These are phyloP conservation scores for Mycena leptocephala DNA, from an alignment of 768 basidiomycete genomes.

Conservation along the genomic window DNA sequence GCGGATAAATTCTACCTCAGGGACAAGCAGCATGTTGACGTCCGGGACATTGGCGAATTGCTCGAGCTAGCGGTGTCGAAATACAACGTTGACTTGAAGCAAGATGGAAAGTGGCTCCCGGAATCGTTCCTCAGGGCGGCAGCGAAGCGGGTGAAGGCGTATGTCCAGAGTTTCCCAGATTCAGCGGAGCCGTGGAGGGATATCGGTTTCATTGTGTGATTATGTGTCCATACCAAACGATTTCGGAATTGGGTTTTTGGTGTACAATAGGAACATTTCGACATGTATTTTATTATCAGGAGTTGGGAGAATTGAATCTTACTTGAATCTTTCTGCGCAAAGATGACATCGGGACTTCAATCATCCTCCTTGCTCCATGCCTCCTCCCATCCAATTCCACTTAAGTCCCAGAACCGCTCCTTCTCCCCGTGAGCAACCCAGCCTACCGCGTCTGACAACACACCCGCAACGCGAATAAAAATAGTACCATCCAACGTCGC, in stretches of 20 bases:
- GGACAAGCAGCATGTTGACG: constrained; percentile 58
- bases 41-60: constrained; percentile 58
- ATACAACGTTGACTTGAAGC: constrained; percentile 38
- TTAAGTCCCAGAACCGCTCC: constrained; percentile 67
- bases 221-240: too few relatives aligned
- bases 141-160: constrained; percentile 41
- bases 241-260: too few relatives aligned
- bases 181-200: constrained; percentile 36
- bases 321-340: neutral
- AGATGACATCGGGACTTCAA: neutral
- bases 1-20: constrained; percentile 50
- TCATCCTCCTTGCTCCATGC: constrained; percentile 57
- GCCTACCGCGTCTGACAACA: constrained; percentile 69
- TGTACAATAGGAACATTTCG: too few relatives aligned
- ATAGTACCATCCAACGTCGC: constrained; percentile 67
- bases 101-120: constrained; percentile 48
- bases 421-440: constrained; percentile 70
- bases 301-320: neutral
- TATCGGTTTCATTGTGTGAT: constrained; percentile 36
- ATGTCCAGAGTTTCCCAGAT: constrained; percentile 38
- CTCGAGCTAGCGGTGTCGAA: constrained; percentile 53
- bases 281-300: neutral
- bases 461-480: constrained; percentile 72
- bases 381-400: constrained; percentile 68
- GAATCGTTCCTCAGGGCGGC: constrained; percentile 47